Base-by-base conservation (phyloP, 2,329 filamentous ascomycete genomes). In the Fusarium newnesense region DNA sequence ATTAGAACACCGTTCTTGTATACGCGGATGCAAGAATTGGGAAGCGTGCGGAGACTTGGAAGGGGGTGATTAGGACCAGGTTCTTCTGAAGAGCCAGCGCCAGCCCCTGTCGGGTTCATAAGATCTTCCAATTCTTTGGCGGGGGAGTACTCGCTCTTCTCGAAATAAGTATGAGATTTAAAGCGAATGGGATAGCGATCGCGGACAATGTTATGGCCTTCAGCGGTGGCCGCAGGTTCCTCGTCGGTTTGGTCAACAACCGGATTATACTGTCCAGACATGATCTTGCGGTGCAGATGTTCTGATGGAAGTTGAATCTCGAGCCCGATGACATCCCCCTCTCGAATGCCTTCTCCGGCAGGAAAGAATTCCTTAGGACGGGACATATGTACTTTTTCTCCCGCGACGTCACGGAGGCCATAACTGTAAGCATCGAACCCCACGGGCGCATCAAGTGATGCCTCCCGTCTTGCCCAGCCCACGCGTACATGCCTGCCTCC, bases 181-280 rank as follows among this genome's bases (percentile, higher is more conserved):
- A 97, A 97, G 15, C 95, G 91, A 74, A 98, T 97, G 2, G 96
- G 95, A 49, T 98, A 94, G 54, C 96, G 93, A 81, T 99, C 97
- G 70, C 97, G 94, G 67, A 99, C 94, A 70, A 98, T 93, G 81
- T 98, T 96, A 21, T 90, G 84, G 0, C 89, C 88, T 69, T 89
- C 87, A n/a, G 88, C 86, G 2, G 88, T 86, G 6, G 85, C 80
- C 24, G 85, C 82, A 15, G 85, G 83, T 9, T 89, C 86, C 49
- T 91, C 90, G 73, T 91, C 88, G 44, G 87, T 83, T 2, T 89
- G 80, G 78, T 98, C 95, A 2, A 95, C 90, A 6, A 93, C 91
- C 2, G 94, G 94, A 79, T 98, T 97, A 84, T 96, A 98, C 53
- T 92, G 91, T 15, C 95, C 95, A 64, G 93, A 89, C 37, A 97